These are phyloP conservation scores for Macrophomina pseudophaseolina DNA, from an alignment of 2,329 filamentous ascomycete genomes.

Conservation along the genomic window DNA sequence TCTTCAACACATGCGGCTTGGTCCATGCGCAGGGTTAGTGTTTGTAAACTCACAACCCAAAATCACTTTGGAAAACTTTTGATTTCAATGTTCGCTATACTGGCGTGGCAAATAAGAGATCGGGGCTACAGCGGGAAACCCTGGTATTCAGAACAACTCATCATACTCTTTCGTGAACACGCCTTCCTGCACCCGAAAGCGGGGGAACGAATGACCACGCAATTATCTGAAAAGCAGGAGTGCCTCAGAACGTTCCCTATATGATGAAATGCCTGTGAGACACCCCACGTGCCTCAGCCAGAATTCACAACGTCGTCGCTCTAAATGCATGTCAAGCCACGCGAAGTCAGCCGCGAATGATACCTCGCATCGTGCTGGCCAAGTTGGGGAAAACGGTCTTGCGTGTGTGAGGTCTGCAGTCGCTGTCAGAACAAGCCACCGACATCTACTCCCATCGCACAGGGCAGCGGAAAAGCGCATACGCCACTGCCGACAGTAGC, in stretches of 20 bases:
- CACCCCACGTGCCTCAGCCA: background rate
- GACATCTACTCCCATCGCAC: slow-evolving; percentile 1
- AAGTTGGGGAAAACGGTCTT: slow-evolving; percentile 7
- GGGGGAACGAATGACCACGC: background rate
- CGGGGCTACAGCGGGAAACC: too few relatives aligned
- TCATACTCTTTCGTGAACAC: background rate
- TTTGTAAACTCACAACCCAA: background rate
- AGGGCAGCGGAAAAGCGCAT: slow-evolving; percentile 8
- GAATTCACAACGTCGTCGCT: background rate
- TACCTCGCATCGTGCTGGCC: slow-evolving; percentile 1
- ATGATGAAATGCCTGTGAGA: background rate
- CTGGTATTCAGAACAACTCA: background rate
- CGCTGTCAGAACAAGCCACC: slow-evolving; percentile 16
- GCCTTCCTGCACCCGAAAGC: background rate
- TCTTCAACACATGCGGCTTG: background rate
- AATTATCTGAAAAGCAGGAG: background rate
- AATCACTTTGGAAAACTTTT: background rate
- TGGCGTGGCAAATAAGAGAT: background rate
- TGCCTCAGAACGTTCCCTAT: background rate
- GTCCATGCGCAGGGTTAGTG: slow-evolving; percentile 1
- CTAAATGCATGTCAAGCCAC: background rate
- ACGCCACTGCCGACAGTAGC: background rate
- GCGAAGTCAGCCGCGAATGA: slow-evolving; percentile 9
- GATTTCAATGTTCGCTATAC: background rate
- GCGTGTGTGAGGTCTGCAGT: background rate